phyloP scores from a whole-genome alignment of 2,329 filamentous ascomycete genomes.

The Colletotrichum sp. region DNA sequence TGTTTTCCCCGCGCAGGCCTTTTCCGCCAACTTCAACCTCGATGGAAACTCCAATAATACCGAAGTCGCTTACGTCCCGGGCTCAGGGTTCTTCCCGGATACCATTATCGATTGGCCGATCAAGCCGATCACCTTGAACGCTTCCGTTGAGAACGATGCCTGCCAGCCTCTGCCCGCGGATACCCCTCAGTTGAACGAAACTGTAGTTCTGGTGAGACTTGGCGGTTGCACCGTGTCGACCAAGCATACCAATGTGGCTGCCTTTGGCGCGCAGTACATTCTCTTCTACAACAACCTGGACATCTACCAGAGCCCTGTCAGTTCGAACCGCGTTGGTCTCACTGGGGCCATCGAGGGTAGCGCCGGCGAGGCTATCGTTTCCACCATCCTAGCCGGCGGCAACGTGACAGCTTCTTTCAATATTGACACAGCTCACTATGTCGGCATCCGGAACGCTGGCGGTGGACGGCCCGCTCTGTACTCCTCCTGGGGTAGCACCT shows the following conservation, averaged over 20 bases:
- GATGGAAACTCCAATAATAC: background rate
- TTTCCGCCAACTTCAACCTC: background rate
- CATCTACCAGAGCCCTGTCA: background rate
- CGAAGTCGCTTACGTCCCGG: background rate
- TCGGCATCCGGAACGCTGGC: background rate
- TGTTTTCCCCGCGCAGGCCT: background rate
- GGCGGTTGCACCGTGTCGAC: background rate
- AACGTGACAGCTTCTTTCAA: slow-evolving; percentile 43
- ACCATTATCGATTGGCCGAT: slow-evolving; percentile 26
- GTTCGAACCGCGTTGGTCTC: background rate
- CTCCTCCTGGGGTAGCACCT: slow-evolving; percentile 47
- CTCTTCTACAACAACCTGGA: slow-evolving; percentile 1
- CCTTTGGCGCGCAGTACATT: background rate
- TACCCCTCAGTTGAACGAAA: background rate
- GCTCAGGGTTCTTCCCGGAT: background rate
- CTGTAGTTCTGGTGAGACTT: background rate
- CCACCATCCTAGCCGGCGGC: slow-evolving; percentile 38
- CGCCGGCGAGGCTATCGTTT: slow-evolving; percentile 28
- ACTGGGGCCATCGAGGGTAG: slow-evolving; percentile 32
- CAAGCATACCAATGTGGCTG: background rate
- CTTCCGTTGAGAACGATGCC: slow-evolving; percentile 26
- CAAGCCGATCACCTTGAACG: slow-evolving; percentile 25
- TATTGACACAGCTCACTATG: background rate
- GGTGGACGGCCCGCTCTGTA: slow-evolving; percentile 28
- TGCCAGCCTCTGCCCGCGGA: slow-evolving; percentile 24